phyloP scores from a whole-genome alignment of 345 rosid species.

The Citrus inodora region DNA sequence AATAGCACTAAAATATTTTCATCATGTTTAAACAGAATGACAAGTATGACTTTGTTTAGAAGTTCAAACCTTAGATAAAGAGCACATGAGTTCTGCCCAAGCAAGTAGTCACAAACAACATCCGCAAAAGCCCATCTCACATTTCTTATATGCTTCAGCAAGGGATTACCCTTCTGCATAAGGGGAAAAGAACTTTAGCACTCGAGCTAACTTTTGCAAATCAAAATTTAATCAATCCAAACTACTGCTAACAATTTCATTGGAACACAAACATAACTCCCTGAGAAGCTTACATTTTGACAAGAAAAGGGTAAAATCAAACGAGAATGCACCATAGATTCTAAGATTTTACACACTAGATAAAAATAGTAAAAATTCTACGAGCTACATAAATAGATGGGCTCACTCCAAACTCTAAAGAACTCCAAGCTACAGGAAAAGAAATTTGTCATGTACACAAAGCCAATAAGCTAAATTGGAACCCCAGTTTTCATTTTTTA shows the following conservation, averaged over 20 bases:
- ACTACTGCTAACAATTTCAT: neutral
- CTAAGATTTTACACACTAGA: neutral
- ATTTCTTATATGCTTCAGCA: conserved; percentile 84
- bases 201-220: neutral
- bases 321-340: neutral
- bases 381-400: neutral
- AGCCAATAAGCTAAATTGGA: neutral
- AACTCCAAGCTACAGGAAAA: neutral
- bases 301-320: neutral
- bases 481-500: neutral
- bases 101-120: conserved; percentile 71
- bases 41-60: neutral
- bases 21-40: neutral
- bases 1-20: neutral
- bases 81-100: conserved; percentile 81
- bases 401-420: neutral
- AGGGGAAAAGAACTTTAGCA: conserved; percentile 1
- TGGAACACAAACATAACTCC: neutral
- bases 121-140: conserved; percentile 83
- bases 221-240: neutral
- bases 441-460: neutral
- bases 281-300: neutral
- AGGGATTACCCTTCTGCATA: conserved; percentile 91
- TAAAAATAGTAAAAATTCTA: neutral
- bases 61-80: conserved; percentile 70